phyloP scores from a whole-genome alignment of 192 early-diverging fungal genomes.

The Coemansia sp. region DNA sequence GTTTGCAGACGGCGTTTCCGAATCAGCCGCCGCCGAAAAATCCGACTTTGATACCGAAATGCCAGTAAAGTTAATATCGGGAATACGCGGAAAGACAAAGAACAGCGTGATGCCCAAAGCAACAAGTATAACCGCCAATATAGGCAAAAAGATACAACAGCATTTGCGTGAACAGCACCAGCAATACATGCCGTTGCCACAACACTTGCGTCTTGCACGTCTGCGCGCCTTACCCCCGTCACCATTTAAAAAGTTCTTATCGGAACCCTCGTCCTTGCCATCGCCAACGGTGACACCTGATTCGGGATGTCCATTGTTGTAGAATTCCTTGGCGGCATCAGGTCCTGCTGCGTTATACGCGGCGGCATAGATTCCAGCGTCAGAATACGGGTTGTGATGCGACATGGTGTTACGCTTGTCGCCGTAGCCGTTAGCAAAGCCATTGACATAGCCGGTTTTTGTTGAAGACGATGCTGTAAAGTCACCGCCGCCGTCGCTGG shows the following conservation, averaged over 20 bases:
- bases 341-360: not conserved
- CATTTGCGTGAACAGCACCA: conserved; percentile 51
- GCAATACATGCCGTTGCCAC: conserved; percentile 54
- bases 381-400: not conserved
- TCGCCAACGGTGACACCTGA: conserved; percentile 14
- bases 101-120: conserved; percentile 53
- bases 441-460: not conserved
- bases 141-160: conserved; percentile 46
- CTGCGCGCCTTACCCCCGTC: conserved; percentile 10
- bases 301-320: conserved; percentile 4
- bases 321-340: not conserved
- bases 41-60: conserved; percentile 25
- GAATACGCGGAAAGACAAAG: conserved; percentile 56
- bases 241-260: not conserved
- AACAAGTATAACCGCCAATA: conserved; percentile 39
- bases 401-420: not conserved
- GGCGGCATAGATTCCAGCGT: not conserved
- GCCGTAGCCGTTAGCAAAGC: not conserved
- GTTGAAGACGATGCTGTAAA: not conserved
- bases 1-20: not conserved
- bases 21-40: not conserved
- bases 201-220: conserved; percentile 25
- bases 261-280: conserved; percentile 8
- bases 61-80: conserved; percentile 32
- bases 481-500: not conserved